Base-by-base conservation (phyloP, 352 stramenopile species). In the Pythium utonaiense region DNA sequence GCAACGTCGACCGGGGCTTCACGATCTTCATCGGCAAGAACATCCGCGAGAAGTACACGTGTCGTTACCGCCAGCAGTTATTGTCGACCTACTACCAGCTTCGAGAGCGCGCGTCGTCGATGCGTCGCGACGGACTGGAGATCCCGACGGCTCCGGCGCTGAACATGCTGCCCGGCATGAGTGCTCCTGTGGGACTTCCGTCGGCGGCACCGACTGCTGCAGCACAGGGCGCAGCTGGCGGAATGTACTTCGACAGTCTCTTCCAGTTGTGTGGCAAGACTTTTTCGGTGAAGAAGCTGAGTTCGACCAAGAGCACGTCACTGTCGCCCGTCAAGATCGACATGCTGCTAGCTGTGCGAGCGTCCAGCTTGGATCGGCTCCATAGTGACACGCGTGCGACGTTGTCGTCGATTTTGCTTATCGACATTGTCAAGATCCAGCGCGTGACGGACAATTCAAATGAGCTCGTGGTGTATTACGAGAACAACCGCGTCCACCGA, bases 361-460 rank as follows among this genome's bases (percentile, higher is more conserved):
- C 83, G 0, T 80, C 86, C 9, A 93, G 83, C 42, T 69, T 94
- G 36, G 86, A 93, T 56, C 74, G 86, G 19, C 59, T 95, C 33
- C 78, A 95, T 42, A 61, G 64, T 9, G 68, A 93, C 27, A 87
- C 70, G 12, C 78, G 78, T 28, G 70, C 73, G 9, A 91, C 84
- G 19, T 56, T 93, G 33, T 93, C 83, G 30, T 95, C 86, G 3
- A 90, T 92, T 56, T 62, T 93, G 56, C 57, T 95, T 6, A 93
- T 92, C 61, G 83, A 93, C 60, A 92, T 95, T 59, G 79, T 95
- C 63, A 95, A 95, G 69, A 88, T 95, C 48, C 86, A 95, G 53
- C 83, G 84, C 14, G 77, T 95, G 27, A 91, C 74, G 45, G 89
- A 76, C 24, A 93, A 95, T 53, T 91, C 84, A 10, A 91, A 78